These are phyloP conservation scores for Hibiscus trionum DNA, from an alignment of 345 rosid genomes.

Conservation along the genomic window DNA sequence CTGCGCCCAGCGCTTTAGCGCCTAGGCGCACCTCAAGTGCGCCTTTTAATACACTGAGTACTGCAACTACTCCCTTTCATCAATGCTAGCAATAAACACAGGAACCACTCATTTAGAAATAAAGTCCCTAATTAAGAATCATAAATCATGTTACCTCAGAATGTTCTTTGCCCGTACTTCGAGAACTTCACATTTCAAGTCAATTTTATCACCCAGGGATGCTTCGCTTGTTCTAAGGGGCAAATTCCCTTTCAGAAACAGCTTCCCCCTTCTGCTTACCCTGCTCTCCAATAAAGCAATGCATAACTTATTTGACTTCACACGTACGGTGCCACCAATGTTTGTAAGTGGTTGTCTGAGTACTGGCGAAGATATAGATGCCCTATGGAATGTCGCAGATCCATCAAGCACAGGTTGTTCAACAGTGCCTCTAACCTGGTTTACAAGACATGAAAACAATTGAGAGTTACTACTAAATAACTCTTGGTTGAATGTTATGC, in stretches of 20 bases:
- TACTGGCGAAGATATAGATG: conserved; percentile 85
- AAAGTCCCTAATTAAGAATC: not conserved
- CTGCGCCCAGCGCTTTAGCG: too few relatives aligned
- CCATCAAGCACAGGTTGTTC: conserved; percentile 90
- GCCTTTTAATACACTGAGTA: too few relatives aligned
- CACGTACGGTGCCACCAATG: conserved; percentile 78
- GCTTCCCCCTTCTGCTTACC: conserved; percentile 87
- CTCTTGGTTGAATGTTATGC: not conserved
- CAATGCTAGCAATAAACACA: not conserved
- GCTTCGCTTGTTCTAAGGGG: conserved; percentile 84
- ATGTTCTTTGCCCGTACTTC: conserved; percentile 95
- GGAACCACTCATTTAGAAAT: not conserved
- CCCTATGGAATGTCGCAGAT: conserved; percentile 85
- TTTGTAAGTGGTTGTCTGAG: conserved; percentile 86
- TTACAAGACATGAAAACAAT: conserved; percentile 8
- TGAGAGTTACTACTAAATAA: not conserved
- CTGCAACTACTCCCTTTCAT: not conserved
- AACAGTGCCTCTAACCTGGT: conserved; percentile 91
- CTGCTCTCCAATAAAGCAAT: conserved; percentile 76
- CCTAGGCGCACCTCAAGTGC: too few relatives aligned
- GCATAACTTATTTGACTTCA: conserved; percentile 84
- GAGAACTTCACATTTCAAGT: conserved; percentile 89
- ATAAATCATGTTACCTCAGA: conserved; percentile 42
- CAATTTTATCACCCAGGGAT: conserved; percentile 64
- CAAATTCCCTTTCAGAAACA: conserved; percentile 78